Conservation (phyloP, 2,329 filamentous ascomycete species). For the Talaromyces funiculosus region DNA sequence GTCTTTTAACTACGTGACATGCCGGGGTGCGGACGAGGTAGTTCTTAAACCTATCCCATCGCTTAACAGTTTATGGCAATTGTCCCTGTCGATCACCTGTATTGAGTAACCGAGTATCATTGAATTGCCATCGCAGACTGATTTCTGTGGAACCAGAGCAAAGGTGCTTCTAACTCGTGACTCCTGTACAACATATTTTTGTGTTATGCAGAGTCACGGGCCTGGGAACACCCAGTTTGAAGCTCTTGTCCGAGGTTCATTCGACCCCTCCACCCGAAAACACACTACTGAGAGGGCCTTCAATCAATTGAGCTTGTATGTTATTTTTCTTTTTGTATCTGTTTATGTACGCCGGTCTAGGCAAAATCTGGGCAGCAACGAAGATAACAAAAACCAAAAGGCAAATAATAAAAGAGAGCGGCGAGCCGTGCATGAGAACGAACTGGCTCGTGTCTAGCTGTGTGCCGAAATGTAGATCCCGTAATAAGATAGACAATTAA, state of each 20-base stretch:
- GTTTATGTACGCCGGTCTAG: not conserved
- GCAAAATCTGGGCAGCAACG: not conserved
- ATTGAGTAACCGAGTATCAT: not conserved
- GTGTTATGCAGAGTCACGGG: not conserved
- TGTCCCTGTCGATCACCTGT: not conserved
- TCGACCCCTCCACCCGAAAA: not conserved
- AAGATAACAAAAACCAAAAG: not conserved
- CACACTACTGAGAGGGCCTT: not conserved
- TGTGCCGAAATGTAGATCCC: not conserved
- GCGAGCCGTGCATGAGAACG: not conserved
- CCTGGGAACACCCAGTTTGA: not conserved
- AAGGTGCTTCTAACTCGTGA: not conserved
- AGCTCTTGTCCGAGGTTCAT: not conserved
- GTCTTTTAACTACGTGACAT: not conserved
- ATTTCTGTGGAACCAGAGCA: too few relatives aligned
- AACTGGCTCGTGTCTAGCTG: slow-evolving; percentile 1
- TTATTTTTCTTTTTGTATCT: not conserved
- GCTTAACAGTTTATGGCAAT: not conserved
- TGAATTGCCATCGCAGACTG: not conserved
- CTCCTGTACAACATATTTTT: not conserved
- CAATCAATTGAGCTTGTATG: not conserved
- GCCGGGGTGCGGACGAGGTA: not conserved
- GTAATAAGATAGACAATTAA: not conserved
- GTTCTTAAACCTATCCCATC: not conserved
- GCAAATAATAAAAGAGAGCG: not conserved